A percentile compares a stretch with the other conserved stretches of the same genome.
Evolutionary conservation across 2,329 filamentous ascomycete species (phyloP).

Genomic region (Aspergillus fumigatus): DNA sequence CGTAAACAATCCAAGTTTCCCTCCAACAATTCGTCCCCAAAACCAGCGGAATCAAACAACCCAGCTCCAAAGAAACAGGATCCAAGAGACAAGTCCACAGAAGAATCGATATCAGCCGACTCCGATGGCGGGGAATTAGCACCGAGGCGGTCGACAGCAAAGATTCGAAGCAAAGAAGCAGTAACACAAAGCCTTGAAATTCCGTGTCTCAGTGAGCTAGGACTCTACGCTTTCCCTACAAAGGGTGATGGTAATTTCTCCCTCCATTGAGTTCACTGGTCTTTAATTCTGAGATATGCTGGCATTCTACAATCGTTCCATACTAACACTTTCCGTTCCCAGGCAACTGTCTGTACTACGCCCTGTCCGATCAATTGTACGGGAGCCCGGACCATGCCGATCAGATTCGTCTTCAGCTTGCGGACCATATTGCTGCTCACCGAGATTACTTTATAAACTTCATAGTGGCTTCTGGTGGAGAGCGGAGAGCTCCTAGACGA

Average conservation of each 20-base stretch:
- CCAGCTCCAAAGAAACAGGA: neutral
- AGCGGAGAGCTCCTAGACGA: conserved; percentile 55
- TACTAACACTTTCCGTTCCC: conserved; percentile 19
- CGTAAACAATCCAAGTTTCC: neutral
- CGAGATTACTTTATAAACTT: conserved; percentile 62
- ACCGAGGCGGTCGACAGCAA: conserved; percentile 3
- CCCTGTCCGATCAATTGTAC: conserved; percentile 63
- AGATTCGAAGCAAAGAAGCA: conserved; percentile 13
- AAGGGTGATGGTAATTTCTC: conserved; percentile 56
- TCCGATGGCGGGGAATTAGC: conserved; percentile 5
- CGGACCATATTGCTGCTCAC: conserved; percentile 59
- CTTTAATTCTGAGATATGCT: neutral
- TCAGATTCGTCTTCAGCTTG: conserved; percentile 55
- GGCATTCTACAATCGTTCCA: conserved; percentile 1
- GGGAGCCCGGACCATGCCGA: conserved; percentile 54
- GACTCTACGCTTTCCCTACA: conserved; percentile 57
- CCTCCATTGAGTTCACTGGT: conserved; percentile 13
- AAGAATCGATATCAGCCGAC: neutral
- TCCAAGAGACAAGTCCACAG: neutral
- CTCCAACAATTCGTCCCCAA: neutral
- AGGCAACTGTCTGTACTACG: conserved; percentile 69
- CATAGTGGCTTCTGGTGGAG: conserved; percentile 53
- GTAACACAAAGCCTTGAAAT: conserved; percentile 34
- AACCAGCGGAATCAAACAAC: neutral
- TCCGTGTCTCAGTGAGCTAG: conserved; percentile 47